These are phyloP conservation scores for Nemania bipapillata DNA, from an alignment of 2,329 filamentous ascomycete species.

Conservation along the genomic window DNA sequence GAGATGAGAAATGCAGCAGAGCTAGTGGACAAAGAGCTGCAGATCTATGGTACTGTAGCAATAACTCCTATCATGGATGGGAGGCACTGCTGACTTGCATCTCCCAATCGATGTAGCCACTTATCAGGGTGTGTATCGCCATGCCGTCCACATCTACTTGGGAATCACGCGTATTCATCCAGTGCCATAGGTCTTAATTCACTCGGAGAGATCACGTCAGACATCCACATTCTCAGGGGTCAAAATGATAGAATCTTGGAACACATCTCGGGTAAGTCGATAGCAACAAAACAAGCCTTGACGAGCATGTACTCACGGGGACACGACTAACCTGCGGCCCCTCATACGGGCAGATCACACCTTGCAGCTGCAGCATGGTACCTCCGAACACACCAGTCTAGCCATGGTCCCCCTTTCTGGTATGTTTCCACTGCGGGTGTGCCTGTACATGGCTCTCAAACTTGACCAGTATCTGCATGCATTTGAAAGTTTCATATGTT, in stretches of 20 bases:
- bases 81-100: neutral
- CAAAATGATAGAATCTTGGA: neutral
- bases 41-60: neutral
- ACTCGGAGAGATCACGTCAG: neutral
- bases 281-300: neutral
- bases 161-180: neutral
- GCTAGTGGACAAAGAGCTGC: conserved; percentile 1
- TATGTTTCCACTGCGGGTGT: neutral
- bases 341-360: neutral
- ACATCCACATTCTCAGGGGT: neutral
- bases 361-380: neutral
- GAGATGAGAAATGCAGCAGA: neutral
- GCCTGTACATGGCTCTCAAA: no score
- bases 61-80: neutral
- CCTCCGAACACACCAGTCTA: neutral
- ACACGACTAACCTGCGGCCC: neutral
- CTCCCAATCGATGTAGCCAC: neutral
- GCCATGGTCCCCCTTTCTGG: neutral
- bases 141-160: neutral
- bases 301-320: neutral
- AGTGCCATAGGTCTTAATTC: neutral
- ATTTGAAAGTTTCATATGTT: no score
- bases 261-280: neutral
- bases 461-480: no score
- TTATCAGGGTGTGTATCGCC: neutral